Percentiles rank a stretch among this genome's conserved stretches.
Conservation (phyloP, 1,284 basidiomycete genomes). For the Mycosarcoma mackinlayi region DNA sequence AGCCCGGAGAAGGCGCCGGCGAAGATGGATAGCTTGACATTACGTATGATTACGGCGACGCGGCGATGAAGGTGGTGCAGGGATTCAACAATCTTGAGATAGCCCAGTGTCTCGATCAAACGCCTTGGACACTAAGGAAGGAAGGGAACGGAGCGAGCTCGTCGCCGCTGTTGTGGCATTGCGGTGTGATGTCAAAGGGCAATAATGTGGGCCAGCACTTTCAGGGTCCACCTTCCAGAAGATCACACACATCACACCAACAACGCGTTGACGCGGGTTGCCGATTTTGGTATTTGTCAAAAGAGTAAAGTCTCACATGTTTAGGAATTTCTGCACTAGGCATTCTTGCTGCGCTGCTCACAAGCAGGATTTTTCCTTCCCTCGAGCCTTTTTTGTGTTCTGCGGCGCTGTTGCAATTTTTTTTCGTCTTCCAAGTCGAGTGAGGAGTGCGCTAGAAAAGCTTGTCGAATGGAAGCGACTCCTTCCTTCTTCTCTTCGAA, state of each 20-base stretch:
- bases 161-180: too few species aligned
- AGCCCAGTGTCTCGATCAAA: too few species aligned
- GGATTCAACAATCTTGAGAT: too few species aligned
- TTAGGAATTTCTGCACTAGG: too few species aligned
- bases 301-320: constrained; percentile 14
- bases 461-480: neutral
- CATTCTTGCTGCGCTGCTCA: too few species aligned
- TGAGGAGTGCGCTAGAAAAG: constrained; percentile 29
- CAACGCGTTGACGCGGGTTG: neutral
- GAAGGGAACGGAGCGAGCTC: too few species aligned
- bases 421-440: neutral
- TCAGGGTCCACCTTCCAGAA: constrained; percentile 6
- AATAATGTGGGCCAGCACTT: too few species aligned
- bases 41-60: neutral
- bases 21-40: constrained; percentile 35
- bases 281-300: neutral
- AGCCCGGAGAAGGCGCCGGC: constrained; percentile 29
- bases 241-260: constrained; percentile 13
- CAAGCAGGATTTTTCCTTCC: too few species aligned
- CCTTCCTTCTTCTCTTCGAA: constrained; percentile 48
- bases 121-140: too few species aligned
- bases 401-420: constrained; percentile 3
- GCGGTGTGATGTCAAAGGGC: too few species aligned
- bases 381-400: neutral
- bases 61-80: neutral